Evolutionary conservation across 768 basidiomycete species (phyloP).

Genomic region (Termitomyces sp.): DNA sequence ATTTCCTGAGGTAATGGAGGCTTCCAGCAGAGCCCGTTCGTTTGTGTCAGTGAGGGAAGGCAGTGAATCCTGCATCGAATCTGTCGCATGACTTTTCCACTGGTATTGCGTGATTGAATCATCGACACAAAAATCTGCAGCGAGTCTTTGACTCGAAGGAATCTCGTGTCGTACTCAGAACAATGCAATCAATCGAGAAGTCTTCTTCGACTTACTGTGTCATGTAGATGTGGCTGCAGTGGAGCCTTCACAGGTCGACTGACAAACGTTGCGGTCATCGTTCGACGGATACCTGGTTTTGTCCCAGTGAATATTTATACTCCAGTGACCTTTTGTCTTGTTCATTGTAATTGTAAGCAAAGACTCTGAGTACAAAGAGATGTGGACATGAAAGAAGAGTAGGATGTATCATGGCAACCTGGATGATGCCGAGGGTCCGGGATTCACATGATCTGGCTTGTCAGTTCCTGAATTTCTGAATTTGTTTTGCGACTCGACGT

Average conservation of each 20-base stretch:
- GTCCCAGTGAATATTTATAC: background rate
- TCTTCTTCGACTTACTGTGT: background rate
- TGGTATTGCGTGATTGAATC: background rate
- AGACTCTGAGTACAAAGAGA: background rate
- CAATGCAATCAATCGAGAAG: background rate
- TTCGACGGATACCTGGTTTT: background rate
- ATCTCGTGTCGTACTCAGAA: background rate
- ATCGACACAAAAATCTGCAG: background rate
- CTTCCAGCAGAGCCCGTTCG: background rate
- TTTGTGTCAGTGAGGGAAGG: background rate
- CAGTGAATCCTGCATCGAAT: background rate
- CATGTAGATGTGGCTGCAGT: background rate
- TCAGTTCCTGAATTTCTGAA: background rate
- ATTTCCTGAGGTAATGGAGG: background rate
- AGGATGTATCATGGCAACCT: background rate
- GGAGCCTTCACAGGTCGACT: background rate
- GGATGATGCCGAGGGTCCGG: background rate
- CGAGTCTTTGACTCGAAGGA: background rate
- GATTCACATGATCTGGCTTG: background rate
- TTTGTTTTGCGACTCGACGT: background rate
- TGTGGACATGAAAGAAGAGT: background rate
- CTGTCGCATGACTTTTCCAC: background rate
- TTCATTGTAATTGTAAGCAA: conserved; percentile 1
- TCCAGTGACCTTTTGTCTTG: background rate
- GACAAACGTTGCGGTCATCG: conserved; percentile 1